Evolutionary conservation across 2,329 filamentous ascomycete species (phyloP), one percentile per base, ranked within the genome.

Genomic region (Cercospora sojina): DNA sequence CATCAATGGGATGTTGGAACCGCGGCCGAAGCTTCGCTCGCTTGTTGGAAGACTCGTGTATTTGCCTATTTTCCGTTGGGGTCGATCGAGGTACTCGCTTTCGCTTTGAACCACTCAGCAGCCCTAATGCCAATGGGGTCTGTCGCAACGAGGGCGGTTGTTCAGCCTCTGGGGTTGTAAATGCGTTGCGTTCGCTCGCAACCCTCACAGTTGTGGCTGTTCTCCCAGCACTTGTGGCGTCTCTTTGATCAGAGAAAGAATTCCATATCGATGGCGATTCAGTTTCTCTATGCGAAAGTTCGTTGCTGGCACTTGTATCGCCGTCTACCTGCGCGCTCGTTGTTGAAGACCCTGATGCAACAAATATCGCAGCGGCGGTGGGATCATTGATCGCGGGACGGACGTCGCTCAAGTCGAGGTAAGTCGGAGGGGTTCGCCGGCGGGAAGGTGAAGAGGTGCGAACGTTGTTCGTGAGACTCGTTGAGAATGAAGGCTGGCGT

Each of bases 371-470:
- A 57, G 53, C 10, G 12, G 53, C 53, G 16, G 53, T n/a, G 31
- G 10, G n/a, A 18, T 31, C 53, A 18, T 20, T 16, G 16, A n/a
- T 16, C 27, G 16, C 4, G 20, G 53, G 27, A 5, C 20, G 9
- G 13, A 57, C 27, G 53, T 32, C 53, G 27, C 27, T 31, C 27
- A 35, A 57, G 29, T 63, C 55, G 53, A 64, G 61, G 23, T 20
- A 43, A 13, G 57, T 58, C 9, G 66, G 65, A 18, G 64, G 53
- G 65, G 63, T 67, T 25, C 66, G 65, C 18, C 70, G 58, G 59
- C 70, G 68, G 23, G 68, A 68, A 43, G 70, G 70, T 41, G 68
- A 70, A 12, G 69, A 69, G 16, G 67, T 68, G 38, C 67, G 68
- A 35, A 65, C 63, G 10, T 65, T 51, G 62, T 63, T 67, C 51